phyloP scores from a whole-genome alignment of 169 alveolate species.

The Eimeria zaria region DNA sequence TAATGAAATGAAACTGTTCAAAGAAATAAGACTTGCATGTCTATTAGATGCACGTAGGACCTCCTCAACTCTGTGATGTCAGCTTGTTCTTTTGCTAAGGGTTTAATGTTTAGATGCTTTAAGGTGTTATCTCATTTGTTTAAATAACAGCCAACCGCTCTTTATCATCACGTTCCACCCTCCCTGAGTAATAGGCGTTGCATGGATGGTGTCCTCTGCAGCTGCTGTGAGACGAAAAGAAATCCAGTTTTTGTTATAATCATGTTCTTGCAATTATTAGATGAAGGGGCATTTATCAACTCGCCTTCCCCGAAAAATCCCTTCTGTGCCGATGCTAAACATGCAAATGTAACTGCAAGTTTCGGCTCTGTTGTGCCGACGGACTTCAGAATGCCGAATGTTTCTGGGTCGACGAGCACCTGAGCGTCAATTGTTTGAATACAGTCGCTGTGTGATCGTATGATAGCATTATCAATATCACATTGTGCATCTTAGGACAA shows the following conservation, averaged over 20 bases:
- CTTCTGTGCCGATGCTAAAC: not conserved
- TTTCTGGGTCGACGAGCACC: conserved; percentile 46
- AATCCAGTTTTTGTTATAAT: not conserved
- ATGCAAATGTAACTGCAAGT: conserved; percentile 38
- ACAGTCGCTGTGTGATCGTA: not conserved
- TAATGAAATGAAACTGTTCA: no score
- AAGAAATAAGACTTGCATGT: conserved; percentile 17
- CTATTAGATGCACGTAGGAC: conserved; percentile 28
- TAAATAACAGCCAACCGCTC: not conserved
- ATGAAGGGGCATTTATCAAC: no score
- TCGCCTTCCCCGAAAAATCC: not conserved
- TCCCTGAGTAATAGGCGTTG: conserved; percentile 17
- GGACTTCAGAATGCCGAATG: conserved; percentile 53
- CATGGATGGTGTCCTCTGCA: conserved; percentile 20
- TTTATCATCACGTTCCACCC: conserved; percentile 55
- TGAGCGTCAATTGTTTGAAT: not conserved
- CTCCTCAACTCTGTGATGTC: conserved; percentile 34
- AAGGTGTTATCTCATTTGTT: not conserved
- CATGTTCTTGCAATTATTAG: no score
- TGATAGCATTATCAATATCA: not conserved
- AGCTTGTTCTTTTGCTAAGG: conserved; percentile 29
- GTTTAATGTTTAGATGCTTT: not conserved
- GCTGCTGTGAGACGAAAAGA: not conserved
- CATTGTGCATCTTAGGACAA: not conserved
- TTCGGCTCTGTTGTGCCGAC: conserved; percentile 34